These are phyloP conservation scores for Typha latifolia DNA, from an alignment of 176 grass and related monocot genomes.

Conservation along the genomic window DNA sequence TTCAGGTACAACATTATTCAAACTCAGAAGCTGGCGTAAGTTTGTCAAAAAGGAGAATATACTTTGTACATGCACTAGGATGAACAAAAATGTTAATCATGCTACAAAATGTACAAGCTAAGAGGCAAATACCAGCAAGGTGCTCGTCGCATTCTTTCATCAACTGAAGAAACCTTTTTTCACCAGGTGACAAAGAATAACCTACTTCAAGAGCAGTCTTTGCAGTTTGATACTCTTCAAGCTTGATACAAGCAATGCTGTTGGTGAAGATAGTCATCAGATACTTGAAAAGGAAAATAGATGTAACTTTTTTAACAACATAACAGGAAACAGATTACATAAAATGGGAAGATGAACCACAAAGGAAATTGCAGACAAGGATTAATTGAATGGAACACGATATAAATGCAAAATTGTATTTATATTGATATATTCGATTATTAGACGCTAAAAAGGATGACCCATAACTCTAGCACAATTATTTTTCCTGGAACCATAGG, in stretches of 20 bases:
- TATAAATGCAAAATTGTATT: too few species aligned
- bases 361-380: neutral
- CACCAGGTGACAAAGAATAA: slow-evolving; percentile 43
- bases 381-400: neutral
- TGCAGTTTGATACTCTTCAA: slow-evolving; percentile 88
- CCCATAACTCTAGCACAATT: too few species aligned
- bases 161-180: slow-evolving; percentile 64
- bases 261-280: neutral
- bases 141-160: slow-evolving; percentile 72
- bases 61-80: too few species aligned
- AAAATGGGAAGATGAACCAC: neutral
- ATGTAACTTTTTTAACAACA: slow-evolving; percentile 1
- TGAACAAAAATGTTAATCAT: neutral
- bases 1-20: too few species aligned
- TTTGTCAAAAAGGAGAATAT: too few species aligned
- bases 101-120: neutral
- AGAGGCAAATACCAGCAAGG: slow-evolving; percentile 38
- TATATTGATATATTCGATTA: neutral
- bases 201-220: slow-evolving; percentile 74
- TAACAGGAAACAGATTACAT: neutral
- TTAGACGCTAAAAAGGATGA: neutral
- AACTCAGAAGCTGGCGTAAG: too few species aligned
- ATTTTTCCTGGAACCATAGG: too few species aligned
- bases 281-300: slow-evolving; percentile 1
- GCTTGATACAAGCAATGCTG: slow-evolving; percentile 72